These are phyloP conservation scores for Juglanconis sp. DNA, from an alignment of 2,329 filamentous ascomycete species.

Conservation along the genomic window DNA sequence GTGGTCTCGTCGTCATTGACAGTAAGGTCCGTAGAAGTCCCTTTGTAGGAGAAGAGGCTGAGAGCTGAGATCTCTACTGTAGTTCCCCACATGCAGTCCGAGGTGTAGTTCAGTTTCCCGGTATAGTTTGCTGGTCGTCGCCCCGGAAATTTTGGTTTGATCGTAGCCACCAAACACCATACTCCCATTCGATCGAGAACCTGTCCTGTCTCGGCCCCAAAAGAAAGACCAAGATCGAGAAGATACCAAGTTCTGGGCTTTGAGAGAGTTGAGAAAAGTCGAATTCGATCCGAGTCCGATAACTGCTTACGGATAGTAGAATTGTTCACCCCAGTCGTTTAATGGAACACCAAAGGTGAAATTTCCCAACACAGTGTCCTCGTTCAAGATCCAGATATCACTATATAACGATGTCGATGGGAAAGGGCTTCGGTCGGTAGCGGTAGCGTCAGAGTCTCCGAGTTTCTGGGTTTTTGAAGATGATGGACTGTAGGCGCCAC, in stretches of 20 bases:
- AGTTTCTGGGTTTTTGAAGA: background rate
- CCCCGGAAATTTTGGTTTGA: slow-evolving; percentile 2
- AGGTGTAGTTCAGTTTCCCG: slow-evolving; percentile 1
- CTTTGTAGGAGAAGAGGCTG: background rate
- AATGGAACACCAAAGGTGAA: slow-evolving; percentile 22
- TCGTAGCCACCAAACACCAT: slow-evolving; percentile 11
- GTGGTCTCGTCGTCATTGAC: background rate
- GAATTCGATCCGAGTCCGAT: slow-evolving; percentile 30
- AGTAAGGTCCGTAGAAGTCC: background rate
- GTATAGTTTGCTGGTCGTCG: background rate
- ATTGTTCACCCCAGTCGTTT: slow-evolving; percentile 23
- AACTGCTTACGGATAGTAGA: slow-evolving; percentile 22
- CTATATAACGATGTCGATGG: background rate
- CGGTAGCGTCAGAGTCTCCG: background rate
- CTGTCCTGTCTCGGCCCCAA: slow-evolving; percentile 26
- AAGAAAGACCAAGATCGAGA: slow-evolving; percentile 30
- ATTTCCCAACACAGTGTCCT: slow-evolving; percentile 16
- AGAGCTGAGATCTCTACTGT: background rate
- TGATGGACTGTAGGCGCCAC: background rate
- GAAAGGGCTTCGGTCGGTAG: background rate
- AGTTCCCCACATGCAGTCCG: background rate
- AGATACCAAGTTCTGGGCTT: slow-evolving; percentile 24
- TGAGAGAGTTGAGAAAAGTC: slow-evolving; percentile 26
- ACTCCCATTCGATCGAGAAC: background rate
- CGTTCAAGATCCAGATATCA: slow-evolving; percentile 10